Evolutionary conservation across 768 basidiomycete genomes (phyloP).

Genomic region (Hygrocybe coccinea): DNA sequence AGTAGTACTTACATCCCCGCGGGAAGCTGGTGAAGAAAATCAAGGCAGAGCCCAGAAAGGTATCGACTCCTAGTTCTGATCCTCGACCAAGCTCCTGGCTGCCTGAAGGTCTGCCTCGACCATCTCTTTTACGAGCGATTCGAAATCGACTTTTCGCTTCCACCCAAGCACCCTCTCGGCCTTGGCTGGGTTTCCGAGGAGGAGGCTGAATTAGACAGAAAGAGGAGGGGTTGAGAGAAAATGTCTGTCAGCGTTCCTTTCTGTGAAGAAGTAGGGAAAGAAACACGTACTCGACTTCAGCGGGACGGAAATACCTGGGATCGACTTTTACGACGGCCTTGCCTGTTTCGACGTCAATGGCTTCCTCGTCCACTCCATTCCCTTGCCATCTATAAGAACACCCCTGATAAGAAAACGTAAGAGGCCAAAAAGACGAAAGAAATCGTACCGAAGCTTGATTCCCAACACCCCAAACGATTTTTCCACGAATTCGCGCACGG

Average conservation of each 20-base stretch:
- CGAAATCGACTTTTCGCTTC: constrained; percentile 83
- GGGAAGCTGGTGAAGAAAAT: background rate
- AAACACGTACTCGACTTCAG: constrained; percentile 82
- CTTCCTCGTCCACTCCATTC: constrained; percentile 71
- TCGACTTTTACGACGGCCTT: constrained; percentile 81
- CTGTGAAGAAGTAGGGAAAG: background rate
- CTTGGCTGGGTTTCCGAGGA: constrained; percentile 85
- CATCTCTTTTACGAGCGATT: constrained; percentile 88
- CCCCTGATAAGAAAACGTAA: too few relatives aligned
- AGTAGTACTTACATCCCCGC: too few relatives aligned
- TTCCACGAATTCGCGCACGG: constrained; percentile 88
- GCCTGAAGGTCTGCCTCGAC: constrained; percentile 76
- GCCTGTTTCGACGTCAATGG: constrained; percentile 62
- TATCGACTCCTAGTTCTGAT: constrained; percentile 57
- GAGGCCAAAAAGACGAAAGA: too few relatives aligned
- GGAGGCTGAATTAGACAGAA: constrained; percentile 44
- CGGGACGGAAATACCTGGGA: constrained; percentile 86
- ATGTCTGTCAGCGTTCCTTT: constrained; percentile 1
- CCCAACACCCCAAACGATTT: constrained; percentile 73
- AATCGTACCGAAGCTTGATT: constrained; percentile 56
- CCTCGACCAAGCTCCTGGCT: constrained; percentile 68
- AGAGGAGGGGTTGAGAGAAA: constrained; percentile 10
- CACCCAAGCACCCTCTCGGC: constrained; percentile 86
- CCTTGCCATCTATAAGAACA: constrained; percentile 88
- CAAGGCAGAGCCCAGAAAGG: background rate